Conservation (phyloP, 257 asterid genomes). For the Lavandula angustifolia region DNA sequence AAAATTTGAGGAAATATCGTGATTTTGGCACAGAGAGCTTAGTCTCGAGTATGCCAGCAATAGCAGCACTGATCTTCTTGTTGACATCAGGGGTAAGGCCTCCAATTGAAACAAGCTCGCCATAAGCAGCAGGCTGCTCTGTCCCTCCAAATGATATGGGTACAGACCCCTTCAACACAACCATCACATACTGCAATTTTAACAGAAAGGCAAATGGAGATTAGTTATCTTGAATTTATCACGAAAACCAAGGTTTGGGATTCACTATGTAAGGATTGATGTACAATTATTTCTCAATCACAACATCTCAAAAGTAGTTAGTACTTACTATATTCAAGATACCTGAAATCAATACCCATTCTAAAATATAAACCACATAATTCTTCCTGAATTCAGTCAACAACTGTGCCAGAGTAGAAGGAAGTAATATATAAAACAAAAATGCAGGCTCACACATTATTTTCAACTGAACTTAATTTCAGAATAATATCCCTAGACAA, state of each 20-base stretch:
- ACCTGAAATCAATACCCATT: not conserved
- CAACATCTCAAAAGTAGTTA: not conserved
- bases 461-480: no score
- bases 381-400: not conserved
- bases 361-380: not conserved
- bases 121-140: slow-evolving; percentile 87
- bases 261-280: no score
- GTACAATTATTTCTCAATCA: not conserved
- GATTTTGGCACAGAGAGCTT: slow-evolving; percentile 78
- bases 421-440: not conserved
- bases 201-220: slow-evolving; percentile 1
- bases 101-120: slow-evolving; percentile 86
- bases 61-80: slow-evolving; percentile 88
- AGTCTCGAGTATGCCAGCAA: slow-evolving; percentile 70
- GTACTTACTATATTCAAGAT: not conserved
- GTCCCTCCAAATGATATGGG: slow-evolving; percentile 93
- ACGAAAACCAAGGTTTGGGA: not conserved
- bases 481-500: not conserved
- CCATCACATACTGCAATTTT: slow-evolving; percentile 81
- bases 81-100: slow-evolving; percentile 77
- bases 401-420: not conserved
- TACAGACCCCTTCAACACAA: slow-evolving; percentile 90
- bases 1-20: slow-evolving; percentile 89
- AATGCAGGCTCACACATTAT: no score
- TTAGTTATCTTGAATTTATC: slow-evolving; percentile 8